These are phyloP conservation scores for Graphilbum sp. DNA, from an alignment of 2,329 filamentous ascomycete genomes.

Conservation along the genomic window DNA sequence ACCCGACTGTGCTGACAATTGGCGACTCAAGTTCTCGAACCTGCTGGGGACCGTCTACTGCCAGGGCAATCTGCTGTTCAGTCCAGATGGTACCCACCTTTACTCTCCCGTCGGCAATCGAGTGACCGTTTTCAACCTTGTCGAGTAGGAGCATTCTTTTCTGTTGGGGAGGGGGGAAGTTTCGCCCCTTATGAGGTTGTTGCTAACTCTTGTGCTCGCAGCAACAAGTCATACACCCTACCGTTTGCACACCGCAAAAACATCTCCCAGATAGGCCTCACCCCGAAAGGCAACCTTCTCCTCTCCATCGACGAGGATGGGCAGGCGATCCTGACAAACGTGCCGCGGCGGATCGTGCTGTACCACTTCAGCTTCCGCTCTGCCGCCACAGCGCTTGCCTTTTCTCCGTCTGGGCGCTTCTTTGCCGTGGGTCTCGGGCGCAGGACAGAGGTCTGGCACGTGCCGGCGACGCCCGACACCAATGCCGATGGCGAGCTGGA, in stretches of 20 bases:
- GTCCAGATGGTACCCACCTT: slow-evolving; percentile 86
- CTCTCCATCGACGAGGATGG: slow-evolving; percentile 91
- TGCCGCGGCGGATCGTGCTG: slow-evolving; percentile 68
- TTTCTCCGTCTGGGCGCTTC: slow-evolving; percentile 78
- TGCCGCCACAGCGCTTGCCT: slow-evolving; percentile 68
- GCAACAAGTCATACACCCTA: slow-evolving; percentile 75
- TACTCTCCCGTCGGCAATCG: slow-evolving; percentile 93
- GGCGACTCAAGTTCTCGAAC: slow-evolving; percentile 67
- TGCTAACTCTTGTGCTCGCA: slow-evolving; percentile 24
- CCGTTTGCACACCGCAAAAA: slow-evolving; percentile 90
- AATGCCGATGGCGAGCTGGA: slow-evolving; percentile 69
- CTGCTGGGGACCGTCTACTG: slow-evolving; percentile 96
- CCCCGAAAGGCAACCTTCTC: slow-evolving; percentile 78
- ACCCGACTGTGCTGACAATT: background rate
- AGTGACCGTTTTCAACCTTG: slow-evolving; percentile 88
- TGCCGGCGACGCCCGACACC: slow-evolving; percentile 73
- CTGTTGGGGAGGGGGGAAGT: no score
- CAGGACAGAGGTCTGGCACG: slow-evolving; percentile 89
- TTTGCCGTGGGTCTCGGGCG: slow-evolving; percentile 82
- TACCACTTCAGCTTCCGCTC: slow-evolving; percentile 92
- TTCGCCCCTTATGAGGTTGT: background rate
- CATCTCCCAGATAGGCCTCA: slow-evolving; percentile 73
- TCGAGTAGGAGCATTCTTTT: slow-evolving; percentile 48
- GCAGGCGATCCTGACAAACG: slow-evolving; percentile 81
- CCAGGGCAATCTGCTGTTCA: slow-evolving; percentile 93